Conservation (phyloP, 768 basidiomycete genomes). For the Boletales sp. region DNA sequence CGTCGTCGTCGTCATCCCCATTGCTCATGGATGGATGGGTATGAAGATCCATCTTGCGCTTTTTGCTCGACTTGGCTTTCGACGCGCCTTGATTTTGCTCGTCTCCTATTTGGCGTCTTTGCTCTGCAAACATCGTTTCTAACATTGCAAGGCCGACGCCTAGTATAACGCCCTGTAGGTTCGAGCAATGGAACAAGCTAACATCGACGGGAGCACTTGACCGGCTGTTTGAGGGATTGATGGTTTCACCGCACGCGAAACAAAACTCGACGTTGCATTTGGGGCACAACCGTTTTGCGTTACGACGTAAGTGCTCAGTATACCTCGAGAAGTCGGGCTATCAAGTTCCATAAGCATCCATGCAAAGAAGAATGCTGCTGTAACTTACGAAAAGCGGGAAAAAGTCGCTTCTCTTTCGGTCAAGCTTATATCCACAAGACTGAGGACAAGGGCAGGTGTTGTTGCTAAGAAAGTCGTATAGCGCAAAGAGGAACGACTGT, state of each 20-base stretch:
- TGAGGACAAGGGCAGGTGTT: conserved; percentile 69
- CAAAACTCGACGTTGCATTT: conserved; percentile 62
- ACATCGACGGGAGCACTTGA: conserved; percentile 46
- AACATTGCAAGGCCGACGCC: conserved; percentile 90
- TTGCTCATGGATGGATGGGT: conserved; percentile 17
- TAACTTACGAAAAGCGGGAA: conserved; percentile 75
- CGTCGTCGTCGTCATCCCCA: conserved; percentile 55
- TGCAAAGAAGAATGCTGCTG: neutral
- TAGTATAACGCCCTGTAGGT: conserved; percentile 84
- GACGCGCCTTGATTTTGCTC: conserved; percentile 21
- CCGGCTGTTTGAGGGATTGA: conserved; percentile 43
- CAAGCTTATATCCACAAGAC: conserved; percentile 61
- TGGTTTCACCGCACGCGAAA: conserved; percentile 71
- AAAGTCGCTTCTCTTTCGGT: conserved; percentile 72
- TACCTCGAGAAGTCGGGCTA: conserved; percentile 75
- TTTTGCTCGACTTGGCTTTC: conserved; percentile 36
- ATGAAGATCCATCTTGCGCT: conserved; percentile 37
- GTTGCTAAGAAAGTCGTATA: conserved; percentile 71
- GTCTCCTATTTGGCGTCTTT: conserved; percentile 35
- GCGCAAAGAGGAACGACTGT: conserved; percentile 82
- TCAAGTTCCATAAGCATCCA: conserved; percentile 9
- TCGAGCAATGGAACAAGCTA: conserved; percentile 83
- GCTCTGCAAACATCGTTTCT: conserved; percentile 66
- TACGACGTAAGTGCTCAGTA: conserved; percentile 55
- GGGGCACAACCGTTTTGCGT: conserved; percentile 60